These are phyloP conservation scores for Fusarium abutilonis DNA, from an alignment of 2,329 filamentous ascomycete species.

Conservation along the genomic window DNA sequence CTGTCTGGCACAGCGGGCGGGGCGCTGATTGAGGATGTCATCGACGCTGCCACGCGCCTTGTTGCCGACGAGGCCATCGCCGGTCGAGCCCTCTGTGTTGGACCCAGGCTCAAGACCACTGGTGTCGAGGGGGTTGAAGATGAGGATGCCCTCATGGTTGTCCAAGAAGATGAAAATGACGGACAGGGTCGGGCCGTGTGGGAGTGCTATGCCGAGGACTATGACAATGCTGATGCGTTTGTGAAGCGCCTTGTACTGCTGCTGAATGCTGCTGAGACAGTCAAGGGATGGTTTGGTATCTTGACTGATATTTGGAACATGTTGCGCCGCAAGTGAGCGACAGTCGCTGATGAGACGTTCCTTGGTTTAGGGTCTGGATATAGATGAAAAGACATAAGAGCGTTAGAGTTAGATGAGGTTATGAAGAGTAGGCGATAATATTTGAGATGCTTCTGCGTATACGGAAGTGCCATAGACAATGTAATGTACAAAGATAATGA, in stretches of 20 bases:
- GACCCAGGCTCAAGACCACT: slow-evolving; percentile 58
- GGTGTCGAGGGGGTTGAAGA: slow-evolving; percentile 48
- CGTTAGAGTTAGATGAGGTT: not conserved
- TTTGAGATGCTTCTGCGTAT: not conserved
- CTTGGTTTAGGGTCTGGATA: not conserved
- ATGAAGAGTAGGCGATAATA: not conserved
- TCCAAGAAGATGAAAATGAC: slow-evolving; percentile 50
- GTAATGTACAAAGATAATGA: not conserved
- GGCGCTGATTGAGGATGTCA: slow-evolving; percentile 66
- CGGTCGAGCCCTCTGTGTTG: slow-evolving; percentile 67
- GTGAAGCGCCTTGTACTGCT: slow-evolving; percentile 62
- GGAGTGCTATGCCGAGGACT: slow-evolving; percentile 70
- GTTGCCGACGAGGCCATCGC: slow-evolving; percentile 66
- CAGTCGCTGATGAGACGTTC: not conserved
- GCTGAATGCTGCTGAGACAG: slow-evolving; percentile 60
- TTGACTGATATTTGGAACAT: slow-evolving; percentile 43
- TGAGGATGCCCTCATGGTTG: slow-evolving; percentile 41
- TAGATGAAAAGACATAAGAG: not conserved
- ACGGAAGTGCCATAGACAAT: not conserved
- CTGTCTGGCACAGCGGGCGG: slow-evolving; percentile 63
- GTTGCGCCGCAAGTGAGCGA: slow-evolving; percentile 36
- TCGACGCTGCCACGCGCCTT: slow-evolving; percentile 70
- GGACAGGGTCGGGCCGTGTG: slow-evolving; percentile 60
- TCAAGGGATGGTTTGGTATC: slow-evolving; percentile 65
- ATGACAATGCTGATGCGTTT: slow-evolving; percentile 65